phyloP scores from a whole-genome alignment of 73 alveolate species.

The Paramecium caudatum region DNA sequence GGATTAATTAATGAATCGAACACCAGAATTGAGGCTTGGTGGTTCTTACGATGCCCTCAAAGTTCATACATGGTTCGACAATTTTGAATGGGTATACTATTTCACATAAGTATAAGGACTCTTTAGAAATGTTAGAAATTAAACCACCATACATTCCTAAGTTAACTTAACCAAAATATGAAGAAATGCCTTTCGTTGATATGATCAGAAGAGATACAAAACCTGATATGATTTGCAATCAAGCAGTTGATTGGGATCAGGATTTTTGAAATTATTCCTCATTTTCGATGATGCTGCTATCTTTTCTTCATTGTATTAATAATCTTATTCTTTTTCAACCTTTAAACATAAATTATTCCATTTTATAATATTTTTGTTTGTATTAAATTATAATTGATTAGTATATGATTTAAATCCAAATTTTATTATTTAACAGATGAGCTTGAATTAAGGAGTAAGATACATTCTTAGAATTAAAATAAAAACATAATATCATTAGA shows the following conservation, averaged over 20 bases:
- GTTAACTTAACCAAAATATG: neutral
- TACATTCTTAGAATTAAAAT: too few species aligned
- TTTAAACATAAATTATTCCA: too few species aligned
- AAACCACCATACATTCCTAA: constrained; percentile 72
- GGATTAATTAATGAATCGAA: constrained; percentile 68
- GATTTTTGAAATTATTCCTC: constrained; percentile 68
- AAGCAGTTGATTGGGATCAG: constrained; percentile 73
- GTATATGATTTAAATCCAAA: too few species aligned
- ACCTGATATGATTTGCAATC: constrained; percentile 61
- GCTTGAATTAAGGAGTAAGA: too few species aligned
- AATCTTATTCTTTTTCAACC: too few species aligned
- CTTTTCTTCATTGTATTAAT: too few species aligned
- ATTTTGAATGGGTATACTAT: constrained; percentile 62
- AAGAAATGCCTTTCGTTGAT: constrained; percentile 12
- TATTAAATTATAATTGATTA: too few species aligned
- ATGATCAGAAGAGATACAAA: constrained; percentile 63
- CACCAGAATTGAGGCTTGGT: constrained; percentile 77
- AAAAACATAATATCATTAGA: too few species aligned
- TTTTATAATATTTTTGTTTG: too few species aligned
- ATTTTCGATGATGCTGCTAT: too few species aligned
- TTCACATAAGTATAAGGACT: neutral
- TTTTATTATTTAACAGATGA: too few species aligned
- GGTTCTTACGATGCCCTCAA: constrained; percentile 75
- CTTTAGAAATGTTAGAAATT: constrained; percentile 5
- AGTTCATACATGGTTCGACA: constrained; percentile 77